A percentile compares a stretch with the other conserved stretches of the same genome.
Conservation (phyloP, 257 asterid species). For the Capsicum chinense region DNA sequence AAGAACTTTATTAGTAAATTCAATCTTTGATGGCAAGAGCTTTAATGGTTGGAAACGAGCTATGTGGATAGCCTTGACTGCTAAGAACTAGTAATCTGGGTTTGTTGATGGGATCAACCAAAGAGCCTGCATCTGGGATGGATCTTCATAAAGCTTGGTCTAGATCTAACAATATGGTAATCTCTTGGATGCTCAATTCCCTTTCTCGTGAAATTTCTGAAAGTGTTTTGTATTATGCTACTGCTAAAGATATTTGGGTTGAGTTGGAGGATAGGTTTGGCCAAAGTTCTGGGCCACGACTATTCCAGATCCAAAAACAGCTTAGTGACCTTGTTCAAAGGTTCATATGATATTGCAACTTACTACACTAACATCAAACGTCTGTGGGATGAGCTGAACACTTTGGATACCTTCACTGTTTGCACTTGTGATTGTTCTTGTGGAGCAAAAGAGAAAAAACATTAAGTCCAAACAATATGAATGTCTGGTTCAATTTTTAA, state of each 20-base stretch:
- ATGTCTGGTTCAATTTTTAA: background rate
- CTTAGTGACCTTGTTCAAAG: background rate
- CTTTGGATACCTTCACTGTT: background rate
- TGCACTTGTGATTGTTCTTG: background rate
- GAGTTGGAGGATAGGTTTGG: too few species aligned
- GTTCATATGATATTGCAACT: background rate
- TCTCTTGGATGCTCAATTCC: background rate
- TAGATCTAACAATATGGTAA: background rate
- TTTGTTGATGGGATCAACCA: background rate
- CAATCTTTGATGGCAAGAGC: background rate
- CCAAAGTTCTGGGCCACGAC: background rate
- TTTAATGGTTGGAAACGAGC: too few species aligned
- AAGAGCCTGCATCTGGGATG: background rate
- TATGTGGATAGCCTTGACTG: too few species aligned
- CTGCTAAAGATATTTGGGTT: too few species aligned
- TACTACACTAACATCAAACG: too few species aligned
- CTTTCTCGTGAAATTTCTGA: too few species aligned
- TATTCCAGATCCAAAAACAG: background rate
- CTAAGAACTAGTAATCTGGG: background rate
- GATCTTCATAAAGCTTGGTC: background rate
- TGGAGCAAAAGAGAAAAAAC: background rate
- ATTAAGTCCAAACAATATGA: background rate
- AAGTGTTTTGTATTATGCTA: background rate
- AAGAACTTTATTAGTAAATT: background rate
- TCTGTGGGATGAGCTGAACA: background rate